These are phyloP conservation scores for Malus orientalis DNA, from an alignment of 306 rosid species.

Conservation along the genomic window DNA sequence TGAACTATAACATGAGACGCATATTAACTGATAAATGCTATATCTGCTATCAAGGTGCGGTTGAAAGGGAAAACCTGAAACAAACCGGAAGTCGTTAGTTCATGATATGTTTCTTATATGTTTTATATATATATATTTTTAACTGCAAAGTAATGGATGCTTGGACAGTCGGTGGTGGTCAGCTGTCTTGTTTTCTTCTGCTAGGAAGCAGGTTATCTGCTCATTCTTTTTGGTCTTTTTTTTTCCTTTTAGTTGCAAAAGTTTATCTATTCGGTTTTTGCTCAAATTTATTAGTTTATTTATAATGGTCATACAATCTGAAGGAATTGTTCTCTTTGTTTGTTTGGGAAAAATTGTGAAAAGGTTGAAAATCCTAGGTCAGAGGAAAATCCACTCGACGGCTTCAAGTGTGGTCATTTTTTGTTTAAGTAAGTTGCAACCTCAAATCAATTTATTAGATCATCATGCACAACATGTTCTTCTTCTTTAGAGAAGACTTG, in stretches of 20 bases:
- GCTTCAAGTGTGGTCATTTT: slow-evolving; percentile 4
- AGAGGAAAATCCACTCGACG: slow-evolving; percentile 5
- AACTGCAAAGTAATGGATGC: not conserved
- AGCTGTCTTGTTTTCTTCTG: not conserved
- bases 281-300: not conserved
- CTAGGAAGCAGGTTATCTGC: not conserved
- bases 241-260: too few species aligned
- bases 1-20: too few species aligned
- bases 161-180: not conserved
- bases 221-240: not conserved
- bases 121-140: not conserved
- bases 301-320: too few species aligned
- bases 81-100: not conserved
- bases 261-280: too few species aligned
- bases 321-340: not conserved
- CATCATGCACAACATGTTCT: not conserved
- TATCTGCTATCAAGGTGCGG: not conserved
- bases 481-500: too few species aligned
- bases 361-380: not conserved
- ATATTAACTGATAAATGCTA: too few species aligned
- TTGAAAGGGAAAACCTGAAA: not conserved
- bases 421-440: not conserved
- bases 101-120: not conserved
- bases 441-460: not conserved
- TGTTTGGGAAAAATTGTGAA: not conserved